Conservation (phyloP, 2,329 filamentous ascomycete genomes). For the Xylaria multiplex region DNA sequence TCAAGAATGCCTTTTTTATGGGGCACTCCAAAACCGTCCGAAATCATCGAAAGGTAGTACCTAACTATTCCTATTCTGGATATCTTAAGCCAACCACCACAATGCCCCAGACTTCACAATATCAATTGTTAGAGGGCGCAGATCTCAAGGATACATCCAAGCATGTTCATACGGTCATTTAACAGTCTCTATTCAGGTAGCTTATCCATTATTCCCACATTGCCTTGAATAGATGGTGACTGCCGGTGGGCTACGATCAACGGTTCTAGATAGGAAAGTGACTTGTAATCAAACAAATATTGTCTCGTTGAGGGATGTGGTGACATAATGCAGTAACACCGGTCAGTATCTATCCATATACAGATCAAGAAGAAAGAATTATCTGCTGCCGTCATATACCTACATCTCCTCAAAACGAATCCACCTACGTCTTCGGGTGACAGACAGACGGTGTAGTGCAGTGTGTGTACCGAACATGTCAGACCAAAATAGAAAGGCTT, state of each 20-base stretch:
- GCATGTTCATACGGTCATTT: too few species aligned
- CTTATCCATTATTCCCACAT: too few species aligned
- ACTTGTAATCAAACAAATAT: background rate
- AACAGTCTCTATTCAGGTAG: too few species aligned
- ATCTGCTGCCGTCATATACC: background rate
- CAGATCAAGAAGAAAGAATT: too few species aligned
- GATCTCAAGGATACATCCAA: too few species aligned
- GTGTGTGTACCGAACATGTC: background rate
- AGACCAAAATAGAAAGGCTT: conserved; percentile 1
- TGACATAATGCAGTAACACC: background rate
- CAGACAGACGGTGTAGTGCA: too few species aligned
- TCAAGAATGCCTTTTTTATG: conserved; percentile 8
- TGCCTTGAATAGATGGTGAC: background rate
- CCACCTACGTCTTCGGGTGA: conserved; percentile 1
- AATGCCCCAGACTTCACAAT: background rate
- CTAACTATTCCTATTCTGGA: conserved; percentile 15
- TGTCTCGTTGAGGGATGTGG: too few species aligned
- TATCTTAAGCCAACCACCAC: background rate
- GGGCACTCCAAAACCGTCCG: conserved; percentile 16
- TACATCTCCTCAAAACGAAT: background rate
- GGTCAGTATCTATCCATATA: too few species aligned
- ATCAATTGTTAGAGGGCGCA: too few species aligned
- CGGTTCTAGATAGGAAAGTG: background rate
- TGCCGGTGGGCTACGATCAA: background rate
- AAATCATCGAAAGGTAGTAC: conserved; percentile 13